Percentiles rank a stretch among this genome's conserved stretches.
Evolutionary conservation across 176 grass and related monocot genomes (phyloP).

Genomic region (Puya raimondii): DNA sequence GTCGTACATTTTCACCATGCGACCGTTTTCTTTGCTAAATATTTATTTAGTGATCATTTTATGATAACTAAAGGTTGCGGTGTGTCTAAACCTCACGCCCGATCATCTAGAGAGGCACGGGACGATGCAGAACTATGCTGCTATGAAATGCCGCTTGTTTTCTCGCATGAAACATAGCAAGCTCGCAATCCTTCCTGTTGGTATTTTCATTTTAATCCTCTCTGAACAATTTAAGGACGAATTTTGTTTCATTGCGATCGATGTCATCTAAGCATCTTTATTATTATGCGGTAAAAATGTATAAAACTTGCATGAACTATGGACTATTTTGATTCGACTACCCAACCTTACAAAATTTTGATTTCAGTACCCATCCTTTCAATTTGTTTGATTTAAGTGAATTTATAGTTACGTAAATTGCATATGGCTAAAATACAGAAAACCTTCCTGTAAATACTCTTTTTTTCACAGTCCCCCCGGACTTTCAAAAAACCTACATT

Average conservation of each 20-base stretch:
- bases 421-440: no score
- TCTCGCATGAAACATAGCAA: constrained; percentile 13
- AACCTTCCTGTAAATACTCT: no score
- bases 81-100: constrained; percentile 12
- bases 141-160: constrained; percentile 11
- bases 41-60: background rate
- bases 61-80: background rate
- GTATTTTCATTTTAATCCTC: background rate
- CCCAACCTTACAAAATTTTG: no score
- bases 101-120: constrained; percentile 18
- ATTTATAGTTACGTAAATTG: no score
- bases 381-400: no score
- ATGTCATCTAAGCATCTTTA: no score
- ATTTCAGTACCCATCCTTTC: no score
- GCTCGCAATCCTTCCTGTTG: constrained; percentile 9
- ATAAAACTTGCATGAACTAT: no score
- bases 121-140: constrained; percentile 12
- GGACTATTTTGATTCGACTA: no score
- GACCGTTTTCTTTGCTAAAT: background rate
- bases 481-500: no score
- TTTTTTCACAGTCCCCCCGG: no score
- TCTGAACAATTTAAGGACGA: background rate
- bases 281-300: no score
- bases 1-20: background rate
- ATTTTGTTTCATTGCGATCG: background rate